Conservation (phyloP, 2,329 filamentous ascomycete genomes). For the Hypomyces rosellus region DNA sequence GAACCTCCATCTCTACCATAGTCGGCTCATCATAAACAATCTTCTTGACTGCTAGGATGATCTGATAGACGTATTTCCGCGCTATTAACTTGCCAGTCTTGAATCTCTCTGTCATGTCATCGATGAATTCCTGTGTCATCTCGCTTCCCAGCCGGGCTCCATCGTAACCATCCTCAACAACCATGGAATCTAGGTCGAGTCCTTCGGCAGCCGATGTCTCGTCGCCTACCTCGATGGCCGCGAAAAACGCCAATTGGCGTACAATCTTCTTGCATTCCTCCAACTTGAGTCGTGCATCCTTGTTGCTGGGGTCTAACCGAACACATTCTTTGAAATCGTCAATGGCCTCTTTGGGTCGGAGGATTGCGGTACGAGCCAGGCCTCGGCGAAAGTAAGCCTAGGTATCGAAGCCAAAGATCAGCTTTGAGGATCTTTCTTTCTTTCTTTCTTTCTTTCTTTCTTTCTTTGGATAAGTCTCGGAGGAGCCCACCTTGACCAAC, state of each 20-base stretch:
- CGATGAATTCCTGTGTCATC: slow-evolving; percentile 96
- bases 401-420: slow-evolving; percentile 1
- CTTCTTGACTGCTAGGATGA: slow-evolving; percentile 82
- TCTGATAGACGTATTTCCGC: slow-evolving; percentile 96
- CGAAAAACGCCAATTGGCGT: slow-evolving; percentile 85
- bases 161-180: slow-evolving; percentile 78
- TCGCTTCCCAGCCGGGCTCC: slow-evolving; percentile 68
- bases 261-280: slow-evolving; percentile 94
- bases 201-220: slow-evolving; percentile 88
- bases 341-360: slow-evolving; percentile 80
- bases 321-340: slow-evolving; percentile 90
- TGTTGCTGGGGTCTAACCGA: slow-evolving; percentile 79
- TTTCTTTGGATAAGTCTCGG: neutral
- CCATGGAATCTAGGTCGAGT: slow-evolving; percentile 79
- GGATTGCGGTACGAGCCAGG: slow-evolving; percentile 83
- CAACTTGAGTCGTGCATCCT: slow-evolving; percentile 84
- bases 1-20: slow-evolving; percentile 89
- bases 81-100: slow-evolving; percentile 93
- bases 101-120: slow-evolving; percentile 95
- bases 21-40: slow-evolving; percentile 89
- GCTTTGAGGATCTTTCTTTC: slow-evolving; percentile 1
- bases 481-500: slow-evolving; percentile 71
- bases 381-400: slow-evolving; percentile 93
- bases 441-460: too few species aligned
- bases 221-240: slow-evolving; percentile 88